Conservation (phyloP, 106 monocot species). For the Acorus calamus region DNA sequence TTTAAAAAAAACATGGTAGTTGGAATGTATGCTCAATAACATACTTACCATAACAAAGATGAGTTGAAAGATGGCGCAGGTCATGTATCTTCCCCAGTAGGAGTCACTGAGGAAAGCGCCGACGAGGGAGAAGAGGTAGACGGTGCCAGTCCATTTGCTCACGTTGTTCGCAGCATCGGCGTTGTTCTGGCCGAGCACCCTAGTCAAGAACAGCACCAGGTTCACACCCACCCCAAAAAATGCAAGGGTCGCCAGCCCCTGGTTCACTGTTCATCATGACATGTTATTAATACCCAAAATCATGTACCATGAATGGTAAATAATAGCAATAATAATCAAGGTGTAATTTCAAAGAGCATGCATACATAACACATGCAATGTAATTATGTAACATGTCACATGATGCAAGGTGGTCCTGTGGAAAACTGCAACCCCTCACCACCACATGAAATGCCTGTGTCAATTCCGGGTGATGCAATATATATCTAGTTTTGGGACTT, state of each 20-base stretch:
- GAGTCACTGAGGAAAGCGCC: slow-evolving; percentile 65
- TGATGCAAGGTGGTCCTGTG: no score
- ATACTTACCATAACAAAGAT: slow-evolving; percentile 40
- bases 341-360: no score
- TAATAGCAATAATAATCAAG: neutral
- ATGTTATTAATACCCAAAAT: no score
- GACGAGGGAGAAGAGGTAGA: slow-evolving; percentile 45
- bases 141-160: slow-evolving; percentile 50
- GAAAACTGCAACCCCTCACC: no score
- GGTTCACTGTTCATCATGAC: slow-evolving; percentile 21
- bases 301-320: no score
- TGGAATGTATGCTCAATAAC: no score
- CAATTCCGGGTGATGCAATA: no score
- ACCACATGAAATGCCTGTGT: no score
- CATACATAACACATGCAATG: no score
- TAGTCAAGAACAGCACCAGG: slow-evolving; percentile 40
- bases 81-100: slow-evolving; percentile 71
- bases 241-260: slow-evolving; percentile 32
- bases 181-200: slow-evolving; percentile 41
- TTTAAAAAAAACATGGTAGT: no score
- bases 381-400: no score
- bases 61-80: slow-evolving; percentile 50
- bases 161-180: slow-evolving; percentile 42
- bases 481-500: no score
- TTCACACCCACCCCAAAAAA: slow-evolving; percentile 35